Evolutionary conservation across 2,329 filamentous ascomycete genomes (phyloP), one percentile per base, ranked within the genome.

Genomic region (Talaromyces sp.): DNA sequence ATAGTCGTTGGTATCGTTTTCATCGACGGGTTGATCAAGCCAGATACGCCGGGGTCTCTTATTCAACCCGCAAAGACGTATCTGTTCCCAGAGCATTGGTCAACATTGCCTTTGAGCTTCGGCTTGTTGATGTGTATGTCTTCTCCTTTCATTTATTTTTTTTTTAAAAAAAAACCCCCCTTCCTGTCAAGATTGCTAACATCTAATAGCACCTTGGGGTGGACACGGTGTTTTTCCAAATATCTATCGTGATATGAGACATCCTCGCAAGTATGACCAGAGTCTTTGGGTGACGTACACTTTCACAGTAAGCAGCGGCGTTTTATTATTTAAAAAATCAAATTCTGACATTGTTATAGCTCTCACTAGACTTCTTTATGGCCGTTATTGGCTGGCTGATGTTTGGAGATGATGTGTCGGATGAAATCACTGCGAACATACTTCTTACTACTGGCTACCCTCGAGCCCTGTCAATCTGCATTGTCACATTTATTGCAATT

Each of bases 381-480:
- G 92, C 91, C 27, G 83, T 94, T 51, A 85, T 90, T 11, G 93
- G 94, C 43, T 84, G 94, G 61, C 82, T 97, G 65, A 97, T 99
- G 93, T 99, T 97, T 73, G 93, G 93, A 62, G 90, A 96, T 66
- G 83, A 79, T n/a, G 90, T 96, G 58, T 84, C 83, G 60, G 92
- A 96, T 64, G 91, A 95, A 73, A 88, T 97, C 71, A 97, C 94
- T 0, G 88, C 89, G 69, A 97, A 96, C 75, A 88, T 99, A 62
- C 84, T 97, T 65, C 80, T 83, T 57, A 88, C 86, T 0, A 75
- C 82, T 6, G 88, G 88, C 58, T 97, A 96, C 71, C 91, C 93
- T 0, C 78, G 83, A 12, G 81, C 79, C 1, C 75, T 96, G 46
- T 91, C 87, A n/a, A 77, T 93, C 53, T 80, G 93, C 65, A 89